Conservation (phyloP, 495 filamentous ascomycete genomes). For the Aspergillus taichungensis region DNA sequence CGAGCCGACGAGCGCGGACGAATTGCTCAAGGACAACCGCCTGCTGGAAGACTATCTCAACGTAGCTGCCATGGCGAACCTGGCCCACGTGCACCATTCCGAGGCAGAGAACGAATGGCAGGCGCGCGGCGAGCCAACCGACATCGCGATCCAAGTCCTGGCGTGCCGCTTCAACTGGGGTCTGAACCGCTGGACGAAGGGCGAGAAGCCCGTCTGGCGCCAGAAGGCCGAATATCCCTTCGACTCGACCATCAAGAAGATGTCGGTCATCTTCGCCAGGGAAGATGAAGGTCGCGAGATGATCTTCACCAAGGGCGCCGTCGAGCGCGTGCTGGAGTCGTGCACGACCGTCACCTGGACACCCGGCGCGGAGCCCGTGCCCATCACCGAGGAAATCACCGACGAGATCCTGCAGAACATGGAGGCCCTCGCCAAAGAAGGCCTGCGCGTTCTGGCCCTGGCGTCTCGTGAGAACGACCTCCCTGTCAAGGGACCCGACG, state of each 20-base stretch:
- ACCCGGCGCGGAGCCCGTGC: conserved; percentile 23
- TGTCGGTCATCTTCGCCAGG: conserved; percentile 53
- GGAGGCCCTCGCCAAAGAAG: conserved; percentile 53
- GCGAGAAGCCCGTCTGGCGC: conserved; percentile 43
- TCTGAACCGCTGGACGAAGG: conserved; percentile 40
- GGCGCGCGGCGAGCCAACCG: conserved; percentile 58
- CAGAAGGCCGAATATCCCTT: conserved; percentile 58
- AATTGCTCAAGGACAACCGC: conserved; percentile 29
- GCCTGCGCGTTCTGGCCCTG: conserved; percentile 56
- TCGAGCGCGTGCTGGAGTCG: conserved; percentile 67
- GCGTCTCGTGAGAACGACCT: conserved; percentile 39
- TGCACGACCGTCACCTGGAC: conserved; percentile 46
- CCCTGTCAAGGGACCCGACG: conserved; percentile 22
- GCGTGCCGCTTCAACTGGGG: conserved; percentile 54
- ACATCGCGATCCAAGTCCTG: conserved; percentile 65
- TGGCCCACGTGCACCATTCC: conserved; percentile 47
- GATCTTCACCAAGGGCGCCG: conserved; percentile 71
- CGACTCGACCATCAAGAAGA: conserved; percentile 60
- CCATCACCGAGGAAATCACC: conserved; percentile 34
- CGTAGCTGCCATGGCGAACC: conserved; percentile 56
- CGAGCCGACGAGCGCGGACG: conserved; percentile 18
- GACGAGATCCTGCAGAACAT: conserved; percentile 53
- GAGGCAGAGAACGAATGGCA: conserved; percentile 45
- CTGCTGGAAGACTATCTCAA: conserved; percentile 47
- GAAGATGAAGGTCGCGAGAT: conserved; percentile 22